These are phyloP conservation scores for Discostella stelligeroides DNA, from an alignment of 108 stramenopile species.

Conservation along the genomic window DNA sequence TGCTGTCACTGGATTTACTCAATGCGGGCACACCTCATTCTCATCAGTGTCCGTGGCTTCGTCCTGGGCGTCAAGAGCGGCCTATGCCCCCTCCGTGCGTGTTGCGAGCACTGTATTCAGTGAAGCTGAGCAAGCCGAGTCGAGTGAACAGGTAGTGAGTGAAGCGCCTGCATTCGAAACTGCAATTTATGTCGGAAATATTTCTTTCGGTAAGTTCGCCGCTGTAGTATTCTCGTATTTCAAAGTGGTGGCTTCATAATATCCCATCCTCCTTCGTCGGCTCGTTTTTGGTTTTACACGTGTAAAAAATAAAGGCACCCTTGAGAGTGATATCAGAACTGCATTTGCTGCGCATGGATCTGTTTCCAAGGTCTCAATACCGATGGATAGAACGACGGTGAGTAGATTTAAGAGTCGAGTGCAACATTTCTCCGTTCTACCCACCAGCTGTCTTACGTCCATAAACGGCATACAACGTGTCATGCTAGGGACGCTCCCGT, in stretches of 20 bases:
- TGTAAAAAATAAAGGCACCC: conserved; percentile 46
- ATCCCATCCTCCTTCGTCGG: conserved; percentile 2
- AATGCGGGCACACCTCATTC: background rate
- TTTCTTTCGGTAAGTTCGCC: conserved; percentile 43
- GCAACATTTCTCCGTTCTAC: background rate
- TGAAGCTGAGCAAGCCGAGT: conserved; percentile 25
- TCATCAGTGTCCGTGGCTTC: background rate
- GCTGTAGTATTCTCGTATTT: background rate
- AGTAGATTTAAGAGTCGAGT: background rate
- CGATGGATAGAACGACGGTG: conserved; percentile 72
- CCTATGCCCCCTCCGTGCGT: background rate
- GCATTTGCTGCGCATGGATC: conserved; percentile 80
- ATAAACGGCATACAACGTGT: background rate
- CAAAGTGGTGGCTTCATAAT: background rate
- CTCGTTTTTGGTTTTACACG: background rate
- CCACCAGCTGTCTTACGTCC: conserved; percentile 22
- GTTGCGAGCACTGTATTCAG: conserved; percentile 33
- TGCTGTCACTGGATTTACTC: conserved; percentile 31
- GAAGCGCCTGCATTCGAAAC: conserved; percentile 29
- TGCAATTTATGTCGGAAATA: conserved; percentile 46
- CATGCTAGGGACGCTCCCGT: conserved; percentile 32
- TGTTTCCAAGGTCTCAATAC: conserved; percentile 84
- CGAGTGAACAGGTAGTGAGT: conserved; percentile 6
- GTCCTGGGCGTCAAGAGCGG: too few relatives aligned
- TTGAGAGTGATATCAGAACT: conserved; percentile 67